Evolutionary conservation across 768 basidiomycete species (phyloP), one percentile per base, ranked within the genome.

Genomic region (Cubamyces sp.): DNA sequence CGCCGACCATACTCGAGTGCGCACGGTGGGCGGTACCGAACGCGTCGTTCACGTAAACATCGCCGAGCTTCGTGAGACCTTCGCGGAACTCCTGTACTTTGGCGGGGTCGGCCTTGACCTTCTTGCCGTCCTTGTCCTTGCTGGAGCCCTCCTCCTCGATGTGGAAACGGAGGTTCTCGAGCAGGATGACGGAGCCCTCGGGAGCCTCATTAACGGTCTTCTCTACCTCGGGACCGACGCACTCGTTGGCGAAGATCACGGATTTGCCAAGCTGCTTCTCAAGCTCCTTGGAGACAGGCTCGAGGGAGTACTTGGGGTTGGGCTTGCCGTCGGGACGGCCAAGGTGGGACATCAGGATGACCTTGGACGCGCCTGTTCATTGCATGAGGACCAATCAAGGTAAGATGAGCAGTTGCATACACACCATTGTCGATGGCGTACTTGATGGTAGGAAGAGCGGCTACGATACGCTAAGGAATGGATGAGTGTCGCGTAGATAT

Each of bases 21-120:
- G 94, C 95, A 68, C 96, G 94, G 76, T 99, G 96, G 53, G 96
- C 96, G 47, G 96, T 99, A 51, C 96, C 96, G 73, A 99, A 99
- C 25, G 96, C 96, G 74, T 99, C 96, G 79, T 99, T 99, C 75
- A 99, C 82, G 75, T 98, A 98, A 66, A 99, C 90, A 71, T 98
- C 95, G 54, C 96, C 96, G 67, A 99, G 88, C 58, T 82, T 83
- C 58, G 96, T 98, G 68, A 99, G 87, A 39, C 87, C 81, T 72
- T 93, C 87, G 49, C 93, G 84, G 84, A 99, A 99, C 69, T 86
- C 79, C 57, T 87, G 76, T 63, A 98, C 92, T 63, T 84, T 82
- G 53, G 85, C 83, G 21, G 90, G 81, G 74, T 95, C 91, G 45
- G 97, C 96, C 79, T 98, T 98, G 69, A 84, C 90, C 82, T 99